Evolutionary conservation across 2,329 filamentous ascomycete species (phyloP).

Genomic region (Aspergillus clavatus): DNA sequence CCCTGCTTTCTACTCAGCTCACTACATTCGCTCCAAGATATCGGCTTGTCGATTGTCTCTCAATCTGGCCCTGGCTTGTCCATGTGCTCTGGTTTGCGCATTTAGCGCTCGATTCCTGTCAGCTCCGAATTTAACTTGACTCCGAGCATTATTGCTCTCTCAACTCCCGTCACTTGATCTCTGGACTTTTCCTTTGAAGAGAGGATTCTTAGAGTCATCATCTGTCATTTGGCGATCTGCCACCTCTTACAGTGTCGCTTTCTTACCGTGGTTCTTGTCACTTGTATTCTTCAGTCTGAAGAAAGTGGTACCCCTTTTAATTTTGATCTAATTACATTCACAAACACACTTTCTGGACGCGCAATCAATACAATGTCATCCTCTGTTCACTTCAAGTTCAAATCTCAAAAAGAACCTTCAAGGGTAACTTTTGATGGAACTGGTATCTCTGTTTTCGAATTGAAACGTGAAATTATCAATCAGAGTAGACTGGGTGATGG

Average conservation of each 20-base stretch:
- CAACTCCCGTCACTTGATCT: constrained; percentile 23
- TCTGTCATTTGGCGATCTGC: constrained; percentile 13
- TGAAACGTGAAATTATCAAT: constrained; percentile 97
- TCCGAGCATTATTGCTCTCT: constrained; percentile 22
- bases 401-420: constrained; percentile 92
- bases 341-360: constrained; percentile 24
- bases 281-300: constrained; percentile 23
- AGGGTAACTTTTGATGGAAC: constrained; percentile 96
- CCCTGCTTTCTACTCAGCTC: constrained; percentile 9
- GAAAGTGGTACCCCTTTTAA: constrained; percentile 22
- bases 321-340: constrained; percentile 28
- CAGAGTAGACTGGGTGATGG: constrained; percentile 92
- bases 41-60: constrained; percentile 24
- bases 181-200: constrained; percentile 12
- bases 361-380: constrained; percentile 69
- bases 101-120: constrained; percentile 25
- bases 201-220: constrained; percentile 16
- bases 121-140: constrained; percentile 22
- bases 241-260: constrained; percentile 13
- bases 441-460: constrained; percentile 94
- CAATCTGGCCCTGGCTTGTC: constrained; percentile 27
- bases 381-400: constrained; percentile 99
- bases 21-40: constrained; percentile 15
- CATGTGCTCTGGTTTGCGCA: constrained; percentile 32
- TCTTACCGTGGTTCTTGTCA: constrained; percentile 16